phyloP scores from a whole-genome alignment of 2,329 filamentous ascomycete genomes.

The Pseudogymnoascus sp. region DNA sequence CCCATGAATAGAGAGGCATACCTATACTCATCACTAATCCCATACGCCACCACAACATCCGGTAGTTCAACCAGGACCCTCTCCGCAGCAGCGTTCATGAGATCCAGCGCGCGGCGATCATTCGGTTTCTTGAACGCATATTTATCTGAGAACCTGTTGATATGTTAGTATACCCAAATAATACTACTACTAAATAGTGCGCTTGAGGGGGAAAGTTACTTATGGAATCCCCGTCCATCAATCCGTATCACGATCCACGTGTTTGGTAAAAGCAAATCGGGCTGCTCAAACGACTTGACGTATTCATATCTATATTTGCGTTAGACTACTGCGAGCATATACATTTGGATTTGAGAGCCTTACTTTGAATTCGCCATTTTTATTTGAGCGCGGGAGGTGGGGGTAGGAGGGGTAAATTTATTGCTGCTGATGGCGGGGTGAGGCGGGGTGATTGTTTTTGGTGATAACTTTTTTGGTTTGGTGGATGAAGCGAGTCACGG shows the following conservation, averaged over 20 bases:
- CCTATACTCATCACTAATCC: constrained; percentile 91
- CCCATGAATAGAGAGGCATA: constrained; percentile 25
- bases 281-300: constrained; percentile 79
- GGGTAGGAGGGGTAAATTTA: background rate
- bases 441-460: background rate
- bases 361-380: constrained; percentile 16
- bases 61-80: constrained; percentile 75
- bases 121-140: constrained; percentile 90
- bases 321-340: background rate
- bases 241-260: constrained; percentile 95
- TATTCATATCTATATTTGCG: constrained; percentile 68
- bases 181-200: background rate
- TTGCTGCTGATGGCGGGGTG: background rate
- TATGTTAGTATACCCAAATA: constrained; percentile 8
- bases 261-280: constrained; percentile 71
- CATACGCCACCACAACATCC: constrained; percentile 82
- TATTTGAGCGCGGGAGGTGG: background rate
- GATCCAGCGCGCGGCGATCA: constrained; percentile 72
- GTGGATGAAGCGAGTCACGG: background rate
- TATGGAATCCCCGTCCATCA: constrained; percentile 90
- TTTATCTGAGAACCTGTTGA: constrained; percentile 62
- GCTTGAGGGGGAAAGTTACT: constrained; percentile 41
- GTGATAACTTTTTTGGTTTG: background rate
- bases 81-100: constrained; percentile 91
- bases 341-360: background rate